Conservation (phyloP, 2,329 filamentous ascomycete species). For the Diatrype stigma region DNA sequence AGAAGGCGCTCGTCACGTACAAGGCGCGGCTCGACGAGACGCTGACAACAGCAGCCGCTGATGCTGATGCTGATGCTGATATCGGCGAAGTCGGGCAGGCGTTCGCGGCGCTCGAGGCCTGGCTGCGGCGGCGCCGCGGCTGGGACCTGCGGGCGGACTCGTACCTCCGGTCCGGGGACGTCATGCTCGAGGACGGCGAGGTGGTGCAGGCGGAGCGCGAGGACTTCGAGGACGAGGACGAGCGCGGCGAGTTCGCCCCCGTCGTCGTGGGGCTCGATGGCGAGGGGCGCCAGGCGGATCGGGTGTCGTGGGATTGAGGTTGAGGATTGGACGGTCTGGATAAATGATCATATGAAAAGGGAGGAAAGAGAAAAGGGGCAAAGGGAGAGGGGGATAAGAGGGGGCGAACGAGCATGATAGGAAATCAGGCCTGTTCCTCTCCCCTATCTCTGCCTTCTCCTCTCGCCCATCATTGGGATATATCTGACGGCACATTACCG, state of each 20-base stretch:
- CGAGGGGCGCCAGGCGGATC: slow-evolving; percentile 44
- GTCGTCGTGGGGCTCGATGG: slow-evolving; percentile 51
- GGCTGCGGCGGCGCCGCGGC: slow-evolving; percentile 39
- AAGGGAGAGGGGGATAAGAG: background rate
- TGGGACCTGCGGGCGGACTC: slow-evolving; percentile 51
- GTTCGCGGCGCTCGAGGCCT: slow-evolving; percentile 46
- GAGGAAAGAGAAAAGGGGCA: background rate
- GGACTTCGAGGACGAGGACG: slow-evolving; percentile 51
- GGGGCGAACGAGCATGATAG: too few species aligned
- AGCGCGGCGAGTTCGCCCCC: slow-evolving; percentile 49
- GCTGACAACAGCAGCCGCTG: slow-evolving; percentile 31
- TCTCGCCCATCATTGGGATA: too few species aligned
- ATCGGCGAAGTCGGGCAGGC: slow-evolving; percentile 42
- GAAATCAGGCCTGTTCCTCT: too few species aligned
- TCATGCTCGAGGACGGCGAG: slow-evolving; percentile 51
- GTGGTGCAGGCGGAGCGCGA: slow-evolving; percentile 42
- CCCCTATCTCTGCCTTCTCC: too few species aligned
- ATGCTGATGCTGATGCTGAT: slow-evolving; percentile 32
- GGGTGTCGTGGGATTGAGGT: slow-evolving; percentile 42
- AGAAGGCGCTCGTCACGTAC: slow-evolving; percentile 48
- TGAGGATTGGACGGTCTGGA: too few species aligned
- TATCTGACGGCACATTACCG: too few species aligned
- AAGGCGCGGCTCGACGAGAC: slow-evolving; percentile 48
- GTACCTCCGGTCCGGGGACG: slow-evolving; percentile 43
- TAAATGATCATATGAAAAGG: too few species aligned